Evolutionary conservation across 148 eudicot genomes (phyloP).

Genomic region (Amaranthus cruentus): DNA sequence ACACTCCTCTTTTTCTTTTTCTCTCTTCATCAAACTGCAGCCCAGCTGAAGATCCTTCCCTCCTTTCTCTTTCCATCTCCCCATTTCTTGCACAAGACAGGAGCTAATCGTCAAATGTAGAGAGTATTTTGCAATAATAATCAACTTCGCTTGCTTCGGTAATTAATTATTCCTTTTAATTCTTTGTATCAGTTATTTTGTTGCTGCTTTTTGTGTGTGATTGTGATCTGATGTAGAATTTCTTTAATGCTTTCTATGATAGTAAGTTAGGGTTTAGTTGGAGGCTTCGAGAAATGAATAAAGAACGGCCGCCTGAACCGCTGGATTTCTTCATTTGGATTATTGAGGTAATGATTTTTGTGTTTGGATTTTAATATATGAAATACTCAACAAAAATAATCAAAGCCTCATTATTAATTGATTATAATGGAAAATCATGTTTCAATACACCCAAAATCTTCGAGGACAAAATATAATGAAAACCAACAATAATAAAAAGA

Average conservation of each 20-base stretch:
- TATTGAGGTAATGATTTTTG: slow-evolving; percentile 49
- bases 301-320: slow-evolving; percentile 69
- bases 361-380: neutral
- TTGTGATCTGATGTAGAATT: neutral
- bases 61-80: no score
- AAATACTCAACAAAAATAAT: no score
- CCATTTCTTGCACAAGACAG: neutral
- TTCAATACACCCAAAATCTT: no score
- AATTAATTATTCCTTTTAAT: neutral
- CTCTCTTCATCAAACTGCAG: slow-evolving; percentile 3
- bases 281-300: slow-evolving; percentile 50
- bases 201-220: neutral
- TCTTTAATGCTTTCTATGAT: neutral
- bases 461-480: no score
- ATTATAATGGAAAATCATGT: no score
- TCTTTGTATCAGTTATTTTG: neutral
- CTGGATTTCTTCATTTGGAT: slow-evolving; percentile 95
- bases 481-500: no score
- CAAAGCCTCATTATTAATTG: no score
- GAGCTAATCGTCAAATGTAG: neutral
- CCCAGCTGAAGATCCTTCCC: neutral
- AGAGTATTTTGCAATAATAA: neutral
- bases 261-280: slow-evolving; percentile 1
- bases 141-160: neutral
- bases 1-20: neutral